phyloP scores from a whole-genome alignment of 352 stramenopile genomes.

The Pythium myriotylum region DNA sequence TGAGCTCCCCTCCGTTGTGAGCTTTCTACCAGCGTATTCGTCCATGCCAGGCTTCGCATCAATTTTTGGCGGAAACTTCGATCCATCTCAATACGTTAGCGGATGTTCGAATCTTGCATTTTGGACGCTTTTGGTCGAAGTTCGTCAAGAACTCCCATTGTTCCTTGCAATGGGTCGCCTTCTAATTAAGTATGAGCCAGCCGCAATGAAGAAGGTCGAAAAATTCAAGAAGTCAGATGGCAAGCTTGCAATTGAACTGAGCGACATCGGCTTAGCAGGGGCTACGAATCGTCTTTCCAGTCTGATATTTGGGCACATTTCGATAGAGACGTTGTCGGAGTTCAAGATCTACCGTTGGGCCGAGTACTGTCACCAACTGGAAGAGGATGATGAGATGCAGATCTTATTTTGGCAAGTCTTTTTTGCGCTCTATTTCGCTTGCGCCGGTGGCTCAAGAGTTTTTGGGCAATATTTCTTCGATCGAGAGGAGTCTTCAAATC shows the following conservation, averaged over 20 bases:
- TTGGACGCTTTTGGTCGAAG: slow-evolving; percentile 74
- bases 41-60: slow-evolving; percentile 55
- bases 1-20: slow-evolving; percentile 46
- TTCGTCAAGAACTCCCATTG: slow-evolving; percentile 71
- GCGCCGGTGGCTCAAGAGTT: slow-evolving; percentile 28
- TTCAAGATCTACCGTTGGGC: slow-evolving; percentile 40
- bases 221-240: slow-evolving; percentile 74
- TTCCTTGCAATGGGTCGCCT: slow-evolving; percentile 67
- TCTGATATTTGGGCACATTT: slow-evolving; percentile 25
- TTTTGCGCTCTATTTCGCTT: slow-evolving; percentile 45
- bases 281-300: slow-evolving; percentile 18
- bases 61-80: slow-evolving; percentile 62
- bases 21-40: slow-evolving; percentile 58
- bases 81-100: slow-evolving; percentile 66
- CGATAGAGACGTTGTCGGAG: slow-evolving; percentile 25
- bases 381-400: slow-evolving; percentile 32
- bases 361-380: slow-evolving; percentile 30
- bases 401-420: slow-evolving; percentile 48
- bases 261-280: slow-evolving; percentile 17
- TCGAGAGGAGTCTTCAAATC: slow-evolving; percentile 26
- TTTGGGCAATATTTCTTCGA: slow-evolving; percentile 42
- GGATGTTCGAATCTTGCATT: slow-evolving; percentile 67
- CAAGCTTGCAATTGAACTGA: slow-evolving; percentile 51
- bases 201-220: slow-evolving; percentile 78
- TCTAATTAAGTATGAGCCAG: slow-evolving; percentile 76